Base-by-base conservation (phyloP, 2,329 filamentous ascomycete species). In the Fusarium foetens region DNA sequence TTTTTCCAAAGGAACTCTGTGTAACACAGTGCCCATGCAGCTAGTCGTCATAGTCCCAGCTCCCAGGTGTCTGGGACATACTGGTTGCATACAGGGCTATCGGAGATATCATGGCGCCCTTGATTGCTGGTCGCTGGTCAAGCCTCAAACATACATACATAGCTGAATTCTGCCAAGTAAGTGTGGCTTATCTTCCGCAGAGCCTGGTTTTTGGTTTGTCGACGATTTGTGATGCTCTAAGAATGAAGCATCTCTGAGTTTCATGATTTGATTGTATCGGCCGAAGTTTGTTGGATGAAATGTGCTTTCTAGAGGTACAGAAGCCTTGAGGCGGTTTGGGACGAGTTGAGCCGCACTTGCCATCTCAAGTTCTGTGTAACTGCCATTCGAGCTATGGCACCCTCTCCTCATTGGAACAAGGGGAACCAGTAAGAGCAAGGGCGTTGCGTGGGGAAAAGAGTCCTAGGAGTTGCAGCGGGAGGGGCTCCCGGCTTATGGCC, bases 61-160 rank as follows among this genome's bases (percentile, higher is more conserved):
- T 29, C 38, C 70, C 66, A 57, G 61, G 48, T 58, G 45, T 63
- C 52, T 63, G 66, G 64, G 41, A 58, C 64, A 53, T 21, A 38
- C 25, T 72, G 57, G 36, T 19, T 46, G 39, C 43, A 63, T 62
- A 51, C 66, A 63, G 54, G 58, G 59, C 66, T 60, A 48, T 67
- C 61, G 70, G 70, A 66, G 38, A 63, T 53, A 52, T 53, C 49
- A 35, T 65, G 53, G 53, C 54, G 35, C 43, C 53, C 39, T 51
- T 58, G 38, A 38, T 69, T 19, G 46, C 23, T 43, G 41, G 41
- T 49, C 14, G 39, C 39, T 36, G 49, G 31, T 57, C 39, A 46
- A 57, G 29, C 8, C 39, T 66, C 54, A 58, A 38, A 39, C 29
- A 70, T 51, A 48, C 33, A 8, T 27, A 25, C 31, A 35, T 31